phyloP scores from a whole-genome alignment of 2,329 filamentous ascomycete genomes.

The Beauveria asiatica region DNA sequence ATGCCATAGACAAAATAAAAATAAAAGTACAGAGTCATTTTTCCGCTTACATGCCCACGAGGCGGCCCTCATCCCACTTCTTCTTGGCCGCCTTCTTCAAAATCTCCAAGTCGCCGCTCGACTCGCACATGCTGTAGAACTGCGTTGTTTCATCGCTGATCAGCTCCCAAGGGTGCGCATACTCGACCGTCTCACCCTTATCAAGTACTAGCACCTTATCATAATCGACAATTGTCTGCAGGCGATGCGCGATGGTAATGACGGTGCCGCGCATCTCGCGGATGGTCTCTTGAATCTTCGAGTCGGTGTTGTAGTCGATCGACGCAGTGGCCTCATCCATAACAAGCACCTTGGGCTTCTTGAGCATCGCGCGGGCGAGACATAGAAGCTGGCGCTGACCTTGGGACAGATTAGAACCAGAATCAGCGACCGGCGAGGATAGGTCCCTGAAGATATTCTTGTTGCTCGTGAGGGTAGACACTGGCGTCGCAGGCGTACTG shows the following conservation, averaged over 20 bases:
- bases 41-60: slow-evolving; percentile 27
- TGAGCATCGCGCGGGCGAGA: slow-evolving; percentile 84
- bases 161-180: slow-evolving; percentile 78
- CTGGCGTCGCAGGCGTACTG: slow-evolving; percentile 20
- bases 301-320: slow-evolving; percentile 92
- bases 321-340: slow-evolving; percentile 99
- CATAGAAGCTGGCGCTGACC: slow-evolving; percentile 93
- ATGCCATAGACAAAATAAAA: neutral
- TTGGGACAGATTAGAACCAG: slow-evolving; percentile 88
- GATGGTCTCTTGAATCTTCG: slow-evolving; percentile 94
- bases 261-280: slow-evolving; percentile 90
- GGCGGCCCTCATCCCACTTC: slow-evolving; percentile 34
- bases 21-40: neutral
- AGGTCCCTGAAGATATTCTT: slow-evolving; percentile 88
- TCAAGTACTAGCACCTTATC: slow-evolving; percentile 95
- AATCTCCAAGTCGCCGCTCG: slow-evolving; percentile 48
- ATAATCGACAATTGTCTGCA: slow-evolving; percentile 97
- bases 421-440: slow-evolving; percentile 74
- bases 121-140: slow-evolving; percentile 58
- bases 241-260: slow-evolving; percentile 88
- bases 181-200: slow-evolving; percentile 80
- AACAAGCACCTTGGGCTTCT: slow-evolving; percentile 84
- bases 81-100: slow-evolving; percentile 48
- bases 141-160: slow-evolving; percentile 60
- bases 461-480: slow-evolving; percentile 53